Base-by-base conservation (phyloP, 768 basidiomycete genomes). In the Lepiota venenata region DNA sequence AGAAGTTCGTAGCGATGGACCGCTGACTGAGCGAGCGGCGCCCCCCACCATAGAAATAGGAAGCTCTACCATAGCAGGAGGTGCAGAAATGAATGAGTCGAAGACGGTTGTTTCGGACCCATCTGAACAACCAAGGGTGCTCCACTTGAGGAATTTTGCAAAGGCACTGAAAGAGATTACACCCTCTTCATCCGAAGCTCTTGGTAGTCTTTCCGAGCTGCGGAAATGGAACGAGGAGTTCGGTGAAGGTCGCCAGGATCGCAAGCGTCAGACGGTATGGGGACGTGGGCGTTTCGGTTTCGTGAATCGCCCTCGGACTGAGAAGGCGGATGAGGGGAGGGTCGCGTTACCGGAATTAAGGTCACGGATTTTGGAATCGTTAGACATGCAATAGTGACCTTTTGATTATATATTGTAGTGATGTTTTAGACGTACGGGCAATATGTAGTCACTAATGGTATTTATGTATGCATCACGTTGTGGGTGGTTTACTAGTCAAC, bases 211-310 rank as follows among this genome's bases (percentile, higher is more conserved):
- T 32, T 72, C 84, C 1, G 88, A 88, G 53, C 72, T 93, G 41
- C 80, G 87, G 41, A 88, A 87, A 71, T 95, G 92, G 92, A 94
- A 96, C 57, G 89, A 94, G 44, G 90, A 95, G 66, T 95, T 93
- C 68, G 94, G 95, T 21, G 93, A 96, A 67, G 93, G 92, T 4
- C 72, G 81, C 15, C 80, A 75, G 58, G 81, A 86, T 36, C 81
- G 79, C 49, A 85, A 74, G 58, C 80, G 81, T 36, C 79, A 80
- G 62, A 83, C 85, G 62, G 85, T 88, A 32, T 93, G 94, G 82
- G 95, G 94, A 21, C 91, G 87, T 62, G 91, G 85, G 55, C 78
- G 80, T 44, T 98, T 98, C 67, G 94, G 94, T 16, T 97, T 96
- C 68, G 78, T 82, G 9, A 75, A 84, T 60, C 71, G 74, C 59